These are phyloP conservation scores for Calocera cornea DNA, from an alignment of 768 basidiomycete genomes.

Conservation along the genomic window DNA sequence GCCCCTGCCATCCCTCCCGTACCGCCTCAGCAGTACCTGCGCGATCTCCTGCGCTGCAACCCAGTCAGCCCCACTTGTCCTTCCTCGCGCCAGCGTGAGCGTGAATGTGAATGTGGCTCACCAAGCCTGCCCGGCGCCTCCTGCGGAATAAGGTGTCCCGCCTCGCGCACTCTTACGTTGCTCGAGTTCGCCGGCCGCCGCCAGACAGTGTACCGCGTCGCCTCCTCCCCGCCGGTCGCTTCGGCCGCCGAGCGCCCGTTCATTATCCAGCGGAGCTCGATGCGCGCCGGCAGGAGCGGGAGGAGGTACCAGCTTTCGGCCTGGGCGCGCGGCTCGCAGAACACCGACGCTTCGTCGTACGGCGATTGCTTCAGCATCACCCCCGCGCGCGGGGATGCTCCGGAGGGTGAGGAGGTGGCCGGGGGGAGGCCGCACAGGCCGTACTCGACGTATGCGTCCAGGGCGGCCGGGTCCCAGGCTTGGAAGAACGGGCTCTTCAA, in stretches of 20 bases:
- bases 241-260: constrained; percentile 32
- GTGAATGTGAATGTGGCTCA: not conserved
- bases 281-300: constrained; percentile 32
- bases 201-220: constrained; percentile 21
- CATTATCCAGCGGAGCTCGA: constrained; percentile 43
- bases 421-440: constrained; percentile 31
- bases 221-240: constrained; percentile 15
- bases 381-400: not conserved
- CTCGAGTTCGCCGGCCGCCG: constrained; percentile 25
- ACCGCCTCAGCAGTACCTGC: not conserved
- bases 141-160: constrained; percentile 22
- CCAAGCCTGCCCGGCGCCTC: not conserved
- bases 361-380: not conserved
- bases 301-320: constrained; percentile 29
- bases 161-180: constrained; percentile 22
- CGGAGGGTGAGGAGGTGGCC: not conserved
- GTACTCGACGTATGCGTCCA: constrained; percentile 47
- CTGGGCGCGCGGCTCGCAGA: no score
- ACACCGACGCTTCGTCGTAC: not conserved
- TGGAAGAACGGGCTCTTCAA: constrained; percentile 48
- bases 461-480: constrained; percentile 51
- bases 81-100: not conserved
- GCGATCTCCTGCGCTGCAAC: not conserved
- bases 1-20: not conserved
- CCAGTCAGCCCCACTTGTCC: not conserved